Evolutionary conservation across 495 filamentous ascomycete genomes (phyloP).

Genomic region (Halenospora varia): DNA sequence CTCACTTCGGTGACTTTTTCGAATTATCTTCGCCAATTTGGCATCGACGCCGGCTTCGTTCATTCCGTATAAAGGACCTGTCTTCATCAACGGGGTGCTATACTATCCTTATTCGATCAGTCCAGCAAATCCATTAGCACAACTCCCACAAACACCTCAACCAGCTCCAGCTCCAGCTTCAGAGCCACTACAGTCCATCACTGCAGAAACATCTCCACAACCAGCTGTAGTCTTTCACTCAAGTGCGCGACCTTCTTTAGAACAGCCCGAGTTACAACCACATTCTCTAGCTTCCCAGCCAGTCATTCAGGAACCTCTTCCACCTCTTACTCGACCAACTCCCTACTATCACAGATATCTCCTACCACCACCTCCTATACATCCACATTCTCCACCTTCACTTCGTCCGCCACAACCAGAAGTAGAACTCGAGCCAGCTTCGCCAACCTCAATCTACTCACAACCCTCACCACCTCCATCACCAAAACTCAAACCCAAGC

Average conservation of each 20-base stretch:
- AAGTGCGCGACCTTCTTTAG: too few relatives aligned
- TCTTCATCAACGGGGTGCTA: conserved; percentile 19
- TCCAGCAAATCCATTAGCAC: background rate
- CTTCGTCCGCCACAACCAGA: too few relatives aligned
- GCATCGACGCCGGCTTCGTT: background rate
- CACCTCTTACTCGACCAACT: background rate
- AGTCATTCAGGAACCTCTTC: background rate
- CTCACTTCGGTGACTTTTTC: background rate
- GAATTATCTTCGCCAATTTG: conserved; percentile 8
- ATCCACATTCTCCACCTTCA: too few relatives aligned
- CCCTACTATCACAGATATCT: background rate
- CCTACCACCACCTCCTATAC: background rate
- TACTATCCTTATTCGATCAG: conserved; percentile 12
- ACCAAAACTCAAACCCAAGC: background rate
- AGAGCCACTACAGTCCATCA: too few relatives aligned
- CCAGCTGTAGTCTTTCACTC: too few relatives aligned
- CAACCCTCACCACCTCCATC: background rate
- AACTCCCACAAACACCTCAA: background rate
- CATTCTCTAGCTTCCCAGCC: background rate
- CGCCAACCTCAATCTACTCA: too few relatives aligned
- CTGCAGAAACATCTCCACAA: too few relatives aligned
- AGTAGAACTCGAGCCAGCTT: too few relatives aligned
- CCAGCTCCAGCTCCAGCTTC: too few relatives aligned
- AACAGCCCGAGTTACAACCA: too few relatives aligned
- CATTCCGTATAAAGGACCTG: conserved; percentile 18